Evolutionary conservation across 2,329 filamentous ascomycete genomes (phyloP), one percentile per base, ranked within the genome.

Genomic region (Fonsecaea erecta): DNA sequence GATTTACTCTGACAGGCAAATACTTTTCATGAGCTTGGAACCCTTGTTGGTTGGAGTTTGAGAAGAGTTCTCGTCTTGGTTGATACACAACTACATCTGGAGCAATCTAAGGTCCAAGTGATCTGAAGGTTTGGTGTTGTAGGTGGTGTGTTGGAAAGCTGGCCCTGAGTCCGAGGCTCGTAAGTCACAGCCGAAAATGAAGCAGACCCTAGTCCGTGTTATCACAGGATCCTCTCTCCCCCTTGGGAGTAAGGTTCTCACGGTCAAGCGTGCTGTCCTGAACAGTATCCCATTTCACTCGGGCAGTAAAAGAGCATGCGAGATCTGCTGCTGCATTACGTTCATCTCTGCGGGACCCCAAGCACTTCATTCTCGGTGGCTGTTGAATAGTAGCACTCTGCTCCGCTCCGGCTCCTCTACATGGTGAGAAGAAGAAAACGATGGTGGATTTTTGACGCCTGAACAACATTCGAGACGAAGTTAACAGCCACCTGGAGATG

Each of bases 1-100:
- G 71, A 69, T 70, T 68, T 69, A 70, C 62, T 73, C 71, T 73
- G 71, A 73, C 70, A 73, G 71, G 71, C 67, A 34, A n/a, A 51
- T 54, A 60, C 66, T 71, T 70, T 72, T 72, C 70, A 72, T 70
- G 68, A 66, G 62, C 61, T 56, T 64, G 60, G 55, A 66, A 66
- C 66, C 68, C 65, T 70, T 65, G 65, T 43, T 61, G 70, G 65
- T 68, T 68, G 68, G 53, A 60, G 37, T 64, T 71, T 72, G 70
- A 68, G 70, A 71, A 72, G 70, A 71, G 69, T 55, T 26, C 32
- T n/a, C 7, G 8, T 58, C 30, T 2, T 32, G n/a, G 26, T 26
- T 2, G 32, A 32, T 2, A 21, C 16, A 34, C n/a, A 30, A n/a
- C 2, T 53, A 12, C 26, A 8, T n/a, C 16, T 8, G 52, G 6